These are phyloP conservation scores for Elsinoe batatas DNA, from an alignment of 2,329 filamentous ascomycete species.

Conservation along the genomic window DNA sequence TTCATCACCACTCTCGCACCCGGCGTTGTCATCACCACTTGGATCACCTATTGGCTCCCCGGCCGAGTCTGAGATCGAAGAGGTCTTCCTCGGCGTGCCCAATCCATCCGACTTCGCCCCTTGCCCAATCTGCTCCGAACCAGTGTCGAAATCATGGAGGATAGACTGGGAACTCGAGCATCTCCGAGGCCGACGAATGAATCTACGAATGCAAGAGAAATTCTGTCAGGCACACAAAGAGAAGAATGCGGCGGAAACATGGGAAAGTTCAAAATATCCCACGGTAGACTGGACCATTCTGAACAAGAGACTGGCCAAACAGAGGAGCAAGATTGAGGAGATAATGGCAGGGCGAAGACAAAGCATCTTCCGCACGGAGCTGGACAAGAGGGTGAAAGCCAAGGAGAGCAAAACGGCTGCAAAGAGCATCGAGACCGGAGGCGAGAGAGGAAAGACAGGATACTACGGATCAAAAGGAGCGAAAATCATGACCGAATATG, in stretches of 20 bases:
- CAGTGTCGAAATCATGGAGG: constrained; percentile 20
- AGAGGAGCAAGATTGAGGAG: constrained; percentile 19
- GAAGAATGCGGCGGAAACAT: constrained; percentile 21
- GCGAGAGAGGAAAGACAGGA: constrained; percentile 17
- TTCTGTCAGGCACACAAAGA: constrained; percentile 27
- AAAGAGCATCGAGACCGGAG: constrained; percentile 16
- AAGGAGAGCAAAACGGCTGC: constrained; percentile 17
- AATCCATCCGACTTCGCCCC: constrained; percentile 12
- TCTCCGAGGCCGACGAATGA: constrained; percentile 19
- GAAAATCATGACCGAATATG: constrained; percentile 27
- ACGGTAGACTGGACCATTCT: constrained; percentile 26
- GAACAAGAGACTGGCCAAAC: constrained; percentile 20
- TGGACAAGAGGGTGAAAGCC: constrained; percentile 17
- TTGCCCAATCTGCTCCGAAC: constrained; percentile 28
- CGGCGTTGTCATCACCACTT: neutral
- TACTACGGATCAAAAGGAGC: constrained; percentile 30
- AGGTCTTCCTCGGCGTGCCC: constrained; percentile 1
- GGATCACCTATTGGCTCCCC: neutral
- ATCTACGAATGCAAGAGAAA: constrained; percentile 24
- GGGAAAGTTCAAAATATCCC: constrained; percentile 25
- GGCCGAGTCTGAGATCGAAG: neutral
- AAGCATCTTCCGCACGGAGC: constrained; percentile 21
- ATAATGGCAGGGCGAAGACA: constrained; percentile 20
- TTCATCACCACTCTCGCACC: neutral
- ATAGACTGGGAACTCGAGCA: constrained; percentile 25